Evolutionary conservation across 306 rosid species (phyloP), one percentile per base, ranked within the genome.

Genomic region (Alnus rubra): DNA sequence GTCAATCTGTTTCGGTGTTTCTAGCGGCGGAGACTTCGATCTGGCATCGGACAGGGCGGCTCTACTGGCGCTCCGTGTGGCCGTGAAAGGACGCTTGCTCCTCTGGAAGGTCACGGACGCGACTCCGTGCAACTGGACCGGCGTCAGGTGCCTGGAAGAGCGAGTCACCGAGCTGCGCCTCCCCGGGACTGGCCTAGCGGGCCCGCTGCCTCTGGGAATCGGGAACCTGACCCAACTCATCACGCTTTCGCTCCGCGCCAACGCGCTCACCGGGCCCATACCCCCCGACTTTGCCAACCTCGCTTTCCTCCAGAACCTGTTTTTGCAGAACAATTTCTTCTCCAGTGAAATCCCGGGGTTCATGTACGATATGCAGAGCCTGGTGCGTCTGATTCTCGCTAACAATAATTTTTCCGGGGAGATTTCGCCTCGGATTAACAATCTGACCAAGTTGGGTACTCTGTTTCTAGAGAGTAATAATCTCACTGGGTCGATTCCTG

Each of bases 201-300:
- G 98, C 7, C 49, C 64, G 0, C 89, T 95, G 5, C 98, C 97
- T 4, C 0, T 44, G 48, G 98, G 98, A 4, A 82, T 95, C 31
- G 97, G 98, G 0, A 95, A 95, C 74, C 77, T 95, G 11, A 91
- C 98, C 14, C 68, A 82, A 74, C 82, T 92, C 1, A 85, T 58
- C 9, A 82, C 84, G 9, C 90, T 95, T 4, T 95, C 98, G 39
- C 96, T 95, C 33, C 87, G 97, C 7, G 49, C 76, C 70, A 95
- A 95, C 68, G 88, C 85, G 0, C 85, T 95, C 6, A 69, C 83
- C 33, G 98, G 98, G 2, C 19, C 60, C 4, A 79, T 95, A 35
- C 98, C 98, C 0, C 0, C 59, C 0, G 97, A 95, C 83, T 80
- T 91, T n/a, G 85, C 13, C 0, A 81, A 86, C 7, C 84, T 95